Evolutionary conservation across 805 yeast species (phyloP).

Genomic region (Yamadazyma tumulicola): DNA sequence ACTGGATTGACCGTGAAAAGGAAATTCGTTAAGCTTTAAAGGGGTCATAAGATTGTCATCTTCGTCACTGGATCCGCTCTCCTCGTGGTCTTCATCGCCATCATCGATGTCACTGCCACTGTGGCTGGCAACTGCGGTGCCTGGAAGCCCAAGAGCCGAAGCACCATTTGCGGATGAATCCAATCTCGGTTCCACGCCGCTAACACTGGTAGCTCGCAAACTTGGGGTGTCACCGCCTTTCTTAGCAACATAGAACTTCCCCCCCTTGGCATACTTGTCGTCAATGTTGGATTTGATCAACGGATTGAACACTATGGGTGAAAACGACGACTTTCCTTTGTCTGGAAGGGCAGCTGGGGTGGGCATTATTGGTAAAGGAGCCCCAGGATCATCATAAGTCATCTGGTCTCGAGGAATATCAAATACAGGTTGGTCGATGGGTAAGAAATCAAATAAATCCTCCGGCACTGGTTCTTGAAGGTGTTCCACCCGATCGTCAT

Average conservation of each 20-base stretch:
- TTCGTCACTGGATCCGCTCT: constrained; percentile 11
- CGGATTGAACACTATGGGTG: constrained; percentile 81
- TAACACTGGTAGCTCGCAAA: constrained; percentile 35
- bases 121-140: background rate
- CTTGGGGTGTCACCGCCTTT: constrained; percentile 18
- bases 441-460: no score
- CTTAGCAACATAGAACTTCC: constrained; percentile 70
- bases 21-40: no score
- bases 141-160: no score
- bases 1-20: constrained; percentile 9
- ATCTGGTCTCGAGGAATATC: constrained; percentile 61
- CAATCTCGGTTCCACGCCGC: constrained; percentile 20
- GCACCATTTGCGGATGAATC: no score
- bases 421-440: no score
- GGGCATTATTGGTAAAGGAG: constrained; percentile 63
- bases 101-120: constrained; percentile 11
- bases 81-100: constrained; percentile 7
- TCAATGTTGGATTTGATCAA: constrained; percentile 73
- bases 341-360: constrained; percentile 42
- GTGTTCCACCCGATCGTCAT: no score
- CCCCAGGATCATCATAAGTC: constrained; percentile 79
- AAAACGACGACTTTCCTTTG: constrained; percentile 58
- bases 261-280: constrained; percentile 84
- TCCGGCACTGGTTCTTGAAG: no score
- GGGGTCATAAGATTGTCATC: constrained; percentile 8